A percentile compares a stretch with the other conserved stretches of the same genome.
Conservation (phyloP, 208 protist species). For the Trichomonas tenax region DNA sequence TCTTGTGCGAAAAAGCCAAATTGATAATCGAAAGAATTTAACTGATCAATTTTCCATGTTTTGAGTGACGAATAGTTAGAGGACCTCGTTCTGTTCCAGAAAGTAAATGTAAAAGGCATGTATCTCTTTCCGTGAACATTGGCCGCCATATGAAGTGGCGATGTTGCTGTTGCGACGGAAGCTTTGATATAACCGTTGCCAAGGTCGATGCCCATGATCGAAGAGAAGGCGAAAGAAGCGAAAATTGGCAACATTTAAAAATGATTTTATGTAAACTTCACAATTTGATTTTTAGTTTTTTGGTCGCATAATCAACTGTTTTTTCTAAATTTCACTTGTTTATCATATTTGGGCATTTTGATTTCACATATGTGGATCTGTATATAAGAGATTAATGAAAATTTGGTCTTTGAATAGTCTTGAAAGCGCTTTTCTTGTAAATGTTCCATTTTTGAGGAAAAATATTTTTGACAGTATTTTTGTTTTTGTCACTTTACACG, state of each 20-base stretch:
- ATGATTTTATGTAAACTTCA: neutral
- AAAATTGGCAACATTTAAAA: neutral
- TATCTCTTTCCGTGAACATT: neutral
- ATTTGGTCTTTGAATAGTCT: too few relatives aligned
- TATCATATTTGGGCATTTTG: too few relatives aligned
- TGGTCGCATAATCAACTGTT: too few relatives aligned
- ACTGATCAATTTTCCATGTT: neutral
- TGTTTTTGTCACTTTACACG: too few relatives aligned
- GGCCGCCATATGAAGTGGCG: neutral
- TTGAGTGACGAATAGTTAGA: neutral
- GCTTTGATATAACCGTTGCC: neutral
- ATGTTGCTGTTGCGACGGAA: neutral
- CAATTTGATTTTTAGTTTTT: neutral
- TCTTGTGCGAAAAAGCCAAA: neutral
- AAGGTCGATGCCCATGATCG: neutral
- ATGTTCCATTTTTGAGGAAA: too few relatives aligned
- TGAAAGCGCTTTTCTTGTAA: too few relatives aligned
- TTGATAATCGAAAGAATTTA: neutral
- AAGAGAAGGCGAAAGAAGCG: neutral
- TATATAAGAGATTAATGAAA: too few relatives aligned
- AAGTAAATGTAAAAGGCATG: neutral
- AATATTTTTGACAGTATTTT: too few relatives aligned
- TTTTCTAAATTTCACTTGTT: too few relatives aligned
- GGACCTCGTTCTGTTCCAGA: neutral
- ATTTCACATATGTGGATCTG: too few relatives aligned